These are phyloP conservation scores for Ogataea pini DNA, from an alignment of 805 yeast species.

Conservation along the genomic window DNA sequence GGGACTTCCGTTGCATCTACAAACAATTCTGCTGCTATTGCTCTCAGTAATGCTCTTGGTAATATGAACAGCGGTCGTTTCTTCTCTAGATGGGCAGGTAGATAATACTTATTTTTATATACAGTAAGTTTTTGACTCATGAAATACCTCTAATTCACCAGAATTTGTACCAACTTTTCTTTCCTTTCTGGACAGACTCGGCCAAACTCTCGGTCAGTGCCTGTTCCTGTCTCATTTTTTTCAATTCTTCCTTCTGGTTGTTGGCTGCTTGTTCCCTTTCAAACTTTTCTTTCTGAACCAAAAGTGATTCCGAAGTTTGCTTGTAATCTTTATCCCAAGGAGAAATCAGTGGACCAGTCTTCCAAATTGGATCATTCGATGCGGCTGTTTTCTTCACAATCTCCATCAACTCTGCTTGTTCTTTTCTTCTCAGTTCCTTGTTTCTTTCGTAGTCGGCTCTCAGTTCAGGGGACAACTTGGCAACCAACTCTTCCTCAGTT, in stretches of 20 bases:
- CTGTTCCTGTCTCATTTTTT: slow-evolving; percentile 40
- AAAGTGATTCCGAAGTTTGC: slow-evolving; percentile 36
- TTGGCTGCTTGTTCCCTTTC: slow-evolving; percentile 49
- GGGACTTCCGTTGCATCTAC: slow-evolving; percentile 13
- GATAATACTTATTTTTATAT: slow-evolving; percentile 4
- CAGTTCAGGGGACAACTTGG: slow-evolving; percentile 78
- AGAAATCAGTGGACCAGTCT: slow-evolving; percentile 64
- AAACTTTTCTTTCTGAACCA: slow-evolving; percentile 44
- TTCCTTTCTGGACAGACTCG: slow-evolving; percentile 26
- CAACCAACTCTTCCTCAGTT: slow-evolving; percentile 76
- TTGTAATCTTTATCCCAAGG: slow-evolving; percentile 61
- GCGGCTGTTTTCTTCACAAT: slow-evolving; percentile 63
- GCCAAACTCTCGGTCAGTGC: slow-evolving; percentile 35
- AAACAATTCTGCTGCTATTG: not conserved
- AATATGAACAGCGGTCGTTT: slow-evolving; percentile 16
- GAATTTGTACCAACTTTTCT: slow-evolving; percentile 29
- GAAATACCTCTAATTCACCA: slow-evolving; percentile 18
- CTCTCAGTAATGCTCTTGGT: slow-evolving; percentile 2
- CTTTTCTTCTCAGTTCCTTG: slow-evolving; percentile 59
- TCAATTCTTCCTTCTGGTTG: slow-evolving; percentile 41
- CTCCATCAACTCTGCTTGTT: slow-evolving; percentile 69
- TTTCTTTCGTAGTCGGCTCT: slow-evolving; percentile 72
- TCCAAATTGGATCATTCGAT: slow-evolving; percentile 81
- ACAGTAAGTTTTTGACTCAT: not conserved
- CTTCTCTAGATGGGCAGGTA: slow-evolving; percentile 19